Conservation (phyloP, 345 rosid species). For the Murraya paniculata region DNA sequence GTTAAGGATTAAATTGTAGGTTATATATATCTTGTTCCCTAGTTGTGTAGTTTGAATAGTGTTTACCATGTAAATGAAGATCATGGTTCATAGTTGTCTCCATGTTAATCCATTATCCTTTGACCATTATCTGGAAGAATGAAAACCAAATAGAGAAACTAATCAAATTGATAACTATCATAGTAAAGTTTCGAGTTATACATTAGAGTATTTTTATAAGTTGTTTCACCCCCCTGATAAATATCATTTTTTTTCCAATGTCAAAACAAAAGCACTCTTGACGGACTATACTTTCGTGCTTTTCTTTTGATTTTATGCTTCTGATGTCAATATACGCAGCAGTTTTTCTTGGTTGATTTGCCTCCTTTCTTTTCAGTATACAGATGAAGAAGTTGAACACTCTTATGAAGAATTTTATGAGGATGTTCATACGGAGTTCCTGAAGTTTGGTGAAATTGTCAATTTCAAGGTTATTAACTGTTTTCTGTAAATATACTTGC, state of each 20-base stretch:
- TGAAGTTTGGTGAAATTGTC: conserved; percentile 88
- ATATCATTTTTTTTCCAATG: neutral
- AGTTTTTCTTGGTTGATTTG: conserved; percentile 16
- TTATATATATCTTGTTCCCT: neutral
- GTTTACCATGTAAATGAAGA: neutral
- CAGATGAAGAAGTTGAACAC: conserved; percentile 87
- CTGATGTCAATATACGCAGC: neutral
- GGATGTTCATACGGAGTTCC: conserved; percentile 96
- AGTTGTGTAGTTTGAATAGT: neutral
- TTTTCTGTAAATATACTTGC: conserved; percentile 3
- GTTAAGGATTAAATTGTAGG: neutral
- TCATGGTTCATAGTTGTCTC: neutral
- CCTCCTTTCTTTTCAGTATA: conserved; percentile 52
- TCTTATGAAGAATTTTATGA: conserved; percentile 91
- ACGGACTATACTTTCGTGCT: neutral
- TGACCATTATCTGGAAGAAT: neutral
- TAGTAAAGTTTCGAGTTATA: neutral
- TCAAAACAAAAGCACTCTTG: neutral
- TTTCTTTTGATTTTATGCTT: neutral
- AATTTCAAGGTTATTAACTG: conserved; percentile 81
- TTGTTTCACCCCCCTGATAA: neutral
- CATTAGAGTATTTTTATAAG: neutral
- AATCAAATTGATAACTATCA: neutral
- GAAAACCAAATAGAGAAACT: neutral
- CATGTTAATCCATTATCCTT: neutral